These are phyloP conservation scores for Nicotiana otophora DNA, from an alignment of 257 asterid genomes.

Conservation along the genomic window DNA sequence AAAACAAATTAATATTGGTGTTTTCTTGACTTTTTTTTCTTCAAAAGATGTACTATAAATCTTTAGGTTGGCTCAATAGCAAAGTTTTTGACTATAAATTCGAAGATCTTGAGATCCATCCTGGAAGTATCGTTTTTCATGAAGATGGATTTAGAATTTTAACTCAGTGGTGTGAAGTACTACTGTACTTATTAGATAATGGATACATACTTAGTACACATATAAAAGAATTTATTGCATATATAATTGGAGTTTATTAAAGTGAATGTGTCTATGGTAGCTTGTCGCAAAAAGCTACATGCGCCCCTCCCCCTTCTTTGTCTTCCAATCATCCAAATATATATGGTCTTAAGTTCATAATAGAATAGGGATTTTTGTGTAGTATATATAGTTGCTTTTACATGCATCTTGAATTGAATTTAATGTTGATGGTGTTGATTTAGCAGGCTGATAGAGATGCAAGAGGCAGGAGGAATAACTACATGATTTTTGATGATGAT, in stretches of 20 bases:
- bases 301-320: not conserved
- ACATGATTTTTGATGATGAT: slow-evolving; percentile 52
- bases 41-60: too few relatives aligned
- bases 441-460: slow-evolving; percentile 78
- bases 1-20: too few relatives aligned
- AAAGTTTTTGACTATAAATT: not conserved
- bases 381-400: not conserved
- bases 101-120: not conserved
- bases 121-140: not conserved
- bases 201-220: not conserved
- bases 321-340: not conserved
- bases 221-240: not conserved
- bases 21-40: too few relatives aligned
- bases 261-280: not conserved
- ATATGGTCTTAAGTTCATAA: not conserved
- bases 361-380: not conserved
- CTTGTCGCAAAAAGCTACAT: not conserved
- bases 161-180: too few relatives aligned
- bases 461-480: slow-evolving; percentile 65
- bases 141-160: not conserved
- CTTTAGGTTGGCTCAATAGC: not conserved
- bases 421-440: not conserved
- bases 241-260: not conserved
- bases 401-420: not conserved
- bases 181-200: not conserved